phyloP scores from a whole-genome alignment of 352 stramenopile species.

The Thalassiosira gravida region DNA sequence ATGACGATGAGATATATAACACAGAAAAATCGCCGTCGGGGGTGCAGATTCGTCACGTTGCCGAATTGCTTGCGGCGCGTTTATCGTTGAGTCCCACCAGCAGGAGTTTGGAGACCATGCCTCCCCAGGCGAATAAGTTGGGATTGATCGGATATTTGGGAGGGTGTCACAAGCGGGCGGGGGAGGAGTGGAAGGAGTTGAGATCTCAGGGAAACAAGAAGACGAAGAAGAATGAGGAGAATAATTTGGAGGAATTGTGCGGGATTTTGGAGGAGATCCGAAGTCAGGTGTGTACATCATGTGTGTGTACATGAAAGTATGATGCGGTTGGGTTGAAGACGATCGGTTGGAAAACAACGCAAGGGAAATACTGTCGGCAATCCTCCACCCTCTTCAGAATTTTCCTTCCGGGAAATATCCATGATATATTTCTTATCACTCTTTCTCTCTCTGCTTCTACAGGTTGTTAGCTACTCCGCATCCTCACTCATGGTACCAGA shows the following conservation, averaged over 20 bases:
- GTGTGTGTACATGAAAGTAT: no score
- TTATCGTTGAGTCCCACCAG: constrained; percentile 39
- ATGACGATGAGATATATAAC: constrained; percentile 60
- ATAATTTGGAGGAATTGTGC: constrained; percentile 49
- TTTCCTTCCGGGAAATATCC: no score
- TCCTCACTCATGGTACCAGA: constrained; percentile 78
- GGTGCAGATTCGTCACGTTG: no score
- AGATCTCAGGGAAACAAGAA: constrained; percentile 15
- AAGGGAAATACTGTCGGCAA: no score
- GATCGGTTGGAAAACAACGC: no score
- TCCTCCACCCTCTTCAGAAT: no score
- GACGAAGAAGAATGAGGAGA: constrained; percentile 19
- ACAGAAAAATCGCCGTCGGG: no score
- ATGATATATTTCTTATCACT: no score
- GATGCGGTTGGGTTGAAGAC: no score
- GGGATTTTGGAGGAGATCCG: constrained; percentile 75
- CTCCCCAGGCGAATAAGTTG: constrained; percentile 44
- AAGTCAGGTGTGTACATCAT: constrained; percentile 36
- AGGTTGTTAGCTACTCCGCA: constrained; percentile 81
- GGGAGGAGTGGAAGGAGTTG: constrained; percentile 74
- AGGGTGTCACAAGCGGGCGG: constrained; percentile 61
- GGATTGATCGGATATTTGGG: constrained; percentile 73
- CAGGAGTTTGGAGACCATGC: constrained; percentile 26
- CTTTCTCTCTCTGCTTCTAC: constrained; percentile 9
- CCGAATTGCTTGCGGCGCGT: constrained; percentile 71